A percentile compares a stretch with the other conserved stretches of the same genome.
phyloP scores from a whole-genome alignment of 352 stramenopile species.

The Phytophthora nicotianae region DNA sequence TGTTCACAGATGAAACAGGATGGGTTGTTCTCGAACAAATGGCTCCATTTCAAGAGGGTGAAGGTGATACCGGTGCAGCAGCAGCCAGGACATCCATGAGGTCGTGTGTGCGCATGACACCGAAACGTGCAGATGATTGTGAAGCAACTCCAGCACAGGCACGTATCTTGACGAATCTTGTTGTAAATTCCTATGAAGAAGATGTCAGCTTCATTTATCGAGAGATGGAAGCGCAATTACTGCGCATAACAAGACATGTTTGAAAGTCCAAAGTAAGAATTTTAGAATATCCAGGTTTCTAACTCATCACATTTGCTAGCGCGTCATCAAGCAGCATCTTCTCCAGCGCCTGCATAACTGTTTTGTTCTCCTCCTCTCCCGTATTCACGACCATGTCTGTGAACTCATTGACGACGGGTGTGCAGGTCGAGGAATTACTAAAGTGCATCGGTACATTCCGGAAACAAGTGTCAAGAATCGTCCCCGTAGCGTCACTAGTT shows the following conservation, averaged over 20 bases:
- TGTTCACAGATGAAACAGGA: conserved; percentile 37
- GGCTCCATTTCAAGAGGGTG: conserved; percentile 4
- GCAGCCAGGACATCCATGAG: conserved; percentile 30
- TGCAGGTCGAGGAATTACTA: conserved; percentile 5
- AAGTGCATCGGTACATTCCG: conserved; percentile 40
- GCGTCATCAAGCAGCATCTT: conserved; percentile 32
- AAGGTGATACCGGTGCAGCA: not conserved
- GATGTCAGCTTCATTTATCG: conserved; percentile 46
- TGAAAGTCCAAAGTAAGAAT: conserved; percentile 6
- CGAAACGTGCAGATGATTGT: conserved; percentile 19
- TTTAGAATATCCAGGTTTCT: not conserved
- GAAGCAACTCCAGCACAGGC: conserved; percentile 5
- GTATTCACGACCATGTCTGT: conserved; percentile 27
- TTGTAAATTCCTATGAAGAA: conserved; percentile 44
- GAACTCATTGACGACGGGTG: conserved; percentile 31
- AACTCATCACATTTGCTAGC: conserved; percentile 10
- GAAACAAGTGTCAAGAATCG: conserved; percentile 34
- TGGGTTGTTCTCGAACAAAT: conserved; percentile 39
- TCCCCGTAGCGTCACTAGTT: conserved; percentile 6
- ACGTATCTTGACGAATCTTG: conserved; percentile 25
- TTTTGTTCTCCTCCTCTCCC: conserved; percentile 31
- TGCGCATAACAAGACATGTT: conserved; percentile 26
- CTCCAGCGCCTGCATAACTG: conserved; percentile 19
- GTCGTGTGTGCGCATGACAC: conserved; percentile 35
- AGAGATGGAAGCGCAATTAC: conserved; percentile 41